Base-by-base conservation (phyloP, 75 land plant species). In the Cupressus sempervirens region DNA sequence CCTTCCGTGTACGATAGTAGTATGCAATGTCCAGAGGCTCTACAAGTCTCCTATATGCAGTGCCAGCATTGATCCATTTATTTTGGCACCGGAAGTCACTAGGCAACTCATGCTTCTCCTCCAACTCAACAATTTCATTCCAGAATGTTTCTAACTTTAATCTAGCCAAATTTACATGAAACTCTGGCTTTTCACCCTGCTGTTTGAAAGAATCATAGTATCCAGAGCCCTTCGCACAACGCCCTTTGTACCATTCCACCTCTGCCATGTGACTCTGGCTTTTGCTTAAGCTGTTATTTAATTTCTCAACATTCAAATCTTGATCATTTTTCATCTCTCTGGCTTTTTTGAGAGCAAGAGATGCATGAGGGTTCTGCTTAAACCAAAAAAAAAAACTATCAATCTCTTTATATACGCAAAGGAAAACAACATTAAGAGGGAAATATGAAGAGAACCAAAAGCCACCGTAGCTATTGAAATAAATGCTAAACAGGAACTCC, bases 1-100 rank as follows among this genome's bases (percentile, higher is more conserved):
- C 84, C 86, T 85, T 85, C 85, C 16, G 15, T 7, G 2, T 41
- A 14, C 52, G 86, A 48, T 85, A 85, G 46, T 85, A 85, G 80
- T 29, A 12, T 41, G 85, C 86, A 85, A 77, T 85, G 34, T 85
- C 86, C 50, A 85, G 84, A 45, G 84, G 86, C 16, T 85, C 86
- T 26, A 85, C 86, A 83, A 85, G 82, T 50, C 32, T 41, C 18
- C 86, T 73, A 32, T 80, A 85, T 36, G 84, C 16, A 50, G 29
- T 83, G 18, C 86, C 86, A 18, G 86, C 82, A 85, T 85, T 81
- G 14, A 85, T 50, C 86, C 86, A 85, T 30, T 85, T 85, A 45
- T 81, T 85, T 50, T 48, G 86, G 11, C 46, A 40, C 36, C 82
- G 48, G 50, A 85, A 85, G 40, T 76, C 58, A 29, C 52, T 50